Evolutionary conservation across 2,329 filamentous ascomycete species (phyloP), one percentile per base, ranked within the genome.

Genomic region (Alternaria tenuissima): DNA sequence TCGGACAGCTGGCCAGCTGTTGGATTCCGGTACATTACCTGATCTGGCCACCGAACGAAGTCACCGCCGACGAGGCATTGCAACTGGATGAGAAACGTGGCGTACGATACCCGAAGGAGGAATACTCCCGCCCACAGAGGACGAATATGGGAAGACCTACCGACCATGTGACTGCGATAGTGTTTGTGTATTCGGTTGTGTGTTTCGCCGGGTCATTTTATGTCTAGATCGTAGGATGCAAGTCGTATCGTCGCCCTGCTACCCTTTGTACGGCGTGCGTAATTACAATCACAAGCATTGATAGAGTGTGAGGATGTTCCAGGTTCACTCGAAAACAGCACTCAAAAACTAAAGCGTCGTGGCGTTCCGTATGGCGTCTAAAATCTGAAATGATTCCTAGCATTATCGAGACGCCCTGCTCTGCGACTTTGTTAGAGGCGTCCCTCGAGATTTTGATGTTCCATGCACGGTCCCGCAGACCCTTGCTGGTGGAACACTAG

Each of bases 1-100:
- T 54, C 7, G 52, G 30, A 5, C 52, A 54, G 36, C 7, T 54
- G 12, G 28, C 32, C 7, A 54, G 52, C 41, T 46, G 52, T 26
- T 34, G 41, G 26, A 46, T 54, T 38, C 52, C 52, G 3, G 6
- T 54, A 2, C 28, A 30, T 18, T 54, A 54, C 34, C 7, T 36
- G 11, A 22, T 46, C 12, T 54, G 39, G 52, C 52, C 52, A 20
- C 41, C 41, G 7, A 36, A n/a, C 7, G 39, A 46, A 24, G 28
- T 54, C 16, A 28, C 22, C 12, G 48, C 48, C 3, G 48, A 52
- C n/a, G 48, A 52, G 28, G 48, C 36, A 7, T 26, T 52, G 34
- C 48, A 7, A 14, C 14, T 39, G 22, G 34, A 52, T 12, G 48
- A 39, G 24, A 52, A 52, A 9, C 36, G 20, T 16, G 16, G 32